Percentiles rank a stretch among this genome's conserved stretches.
Conservation (phyloP, 2,329 filamentous ascomycete species). For the Neophaeococcomyces mojaviensis region DNA sequence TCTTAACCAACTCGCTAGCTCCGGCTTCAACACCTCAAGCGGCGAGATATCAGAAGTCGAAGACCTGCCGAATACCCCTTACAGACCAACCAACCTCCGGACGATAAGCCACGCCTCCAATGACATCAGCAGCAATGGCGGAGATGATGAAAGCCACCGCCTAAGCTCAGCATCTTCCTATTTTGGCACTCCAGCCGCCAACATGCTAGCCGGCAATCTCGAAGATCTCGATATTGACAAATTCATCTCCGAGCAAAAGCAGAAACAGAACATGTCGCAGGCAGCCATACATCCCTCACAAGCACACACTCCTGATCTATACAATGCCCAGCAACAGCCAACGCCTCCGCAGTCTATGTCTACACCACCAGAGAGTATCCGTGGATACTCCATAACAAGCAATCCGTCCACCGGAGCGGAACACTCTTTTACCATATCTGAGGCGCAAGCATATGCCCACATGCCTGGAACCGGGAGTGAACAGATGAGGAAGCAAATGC, state of each 20-base stretch:
- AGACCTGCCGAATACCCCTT: constrained; percentile 31
- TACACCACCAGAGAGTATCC: constrained; percentile 11
- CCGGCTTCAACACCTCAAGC: constrained; percentile 39
- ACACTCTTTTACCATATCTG: constrained; percentile 19
- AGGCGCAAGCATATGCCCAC: constrained; percentile 23
- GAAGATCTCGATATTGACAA: constrained; percentile 36
- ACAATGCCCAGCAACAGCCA: constrained; percentile 1
- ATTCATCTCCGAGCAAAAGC: constrained; percentile 19
- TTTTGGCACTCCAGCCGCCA: constrained; percentile 34
- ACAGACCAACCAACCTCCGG: constrained; percentile 25
- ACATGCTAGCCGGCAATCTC: constrained; percentile 34
- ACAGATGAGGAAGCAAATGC: constrained; percentile 3
- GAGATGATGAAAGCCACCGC: constrained; percentile 36
- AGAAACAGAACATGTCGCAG: constrained; percentile 14
- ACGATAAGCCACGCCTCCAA: constrained; percentile 29
- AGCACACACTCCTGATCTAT: constrained; percentile 2
- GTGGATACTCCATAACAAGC: constrained; percentile 18
- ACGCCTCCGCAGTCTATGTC: constrained; percentile 4
- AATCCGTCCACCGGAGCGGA: constrained; percentile 15
- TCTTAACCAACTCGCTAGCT: constrained; percentile 27
- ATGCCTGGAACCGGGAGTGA: constrained; percentile 9
- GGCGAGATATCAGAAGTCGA: constrained; percentile 44
- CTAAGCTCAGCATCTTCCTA: constrained; percentile 38
- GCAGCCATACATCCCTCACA: neutral
- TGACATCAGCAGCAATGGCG: constrained; percentile 28